phyloP scores from a whole-genome alignment of 2,329 filamentous ascomycete species.

The Colletotrichum higginsianum region DNA sequence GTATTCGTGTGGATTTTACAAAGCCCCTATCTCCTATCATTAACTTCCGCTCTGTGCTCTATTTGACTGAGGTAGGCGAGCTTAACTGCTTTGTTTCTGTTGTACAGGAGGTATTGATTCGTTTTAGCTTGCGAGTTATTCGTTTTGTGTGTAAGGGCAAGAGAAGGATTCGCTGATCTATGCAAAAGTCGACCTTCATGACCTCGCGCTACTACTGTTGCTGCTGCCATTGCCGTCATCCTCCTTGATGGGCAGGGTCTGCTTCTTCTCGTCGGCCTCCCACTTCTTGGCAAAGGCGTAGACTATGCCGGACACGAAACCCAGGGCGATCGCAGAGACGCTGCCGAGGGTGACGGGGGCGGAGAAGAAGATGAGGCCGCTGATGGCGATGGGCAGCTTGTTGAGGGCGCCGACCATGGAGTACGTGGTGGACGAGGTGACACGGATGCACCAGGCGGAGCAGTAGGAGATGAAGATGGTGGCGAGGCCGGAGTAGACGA shows the following conservation, averaged over 20 bases:
- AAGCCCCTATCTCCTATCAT: no score
- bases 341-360: conserved; percentile 93
- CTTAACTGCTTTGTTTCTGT: no score
- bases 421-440: conserved; percentile 97
- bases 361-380: conserved; percentile 94
- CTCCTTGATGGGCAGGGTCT: not conserved
- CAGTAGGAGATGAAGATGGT: conserved; percentile 99
- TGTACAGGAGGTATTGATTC: no score
- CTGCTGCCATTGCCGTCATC: not conserved
- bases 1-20: no score
- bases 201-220: not conserved
- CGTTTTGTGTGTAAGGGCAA: no score
- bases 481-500: conserved; percentile 93
- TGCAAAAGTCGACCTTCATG: not conserved
- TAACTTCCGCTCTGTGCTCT: no score
- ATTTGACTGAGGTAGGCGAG: no score
- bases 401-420: conserved; percentile 99
- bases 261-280: conserved; percentile 71
- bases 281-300: conserved; percentile 90
- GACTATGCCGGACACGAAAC: conserved; percentile 92
- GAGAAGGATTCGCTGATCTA: not conserved
- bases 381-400: conserved; percentile 95
- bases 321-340: conserved; percentile 90
- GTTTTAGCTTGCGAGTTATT: no score
- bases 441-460: conserved; percentile 97